These are phyloP conservation scores for Pythium plurisporium DNA, from an alignment of 352 stramenopile species.

Conservation along the genomic window DNA sequence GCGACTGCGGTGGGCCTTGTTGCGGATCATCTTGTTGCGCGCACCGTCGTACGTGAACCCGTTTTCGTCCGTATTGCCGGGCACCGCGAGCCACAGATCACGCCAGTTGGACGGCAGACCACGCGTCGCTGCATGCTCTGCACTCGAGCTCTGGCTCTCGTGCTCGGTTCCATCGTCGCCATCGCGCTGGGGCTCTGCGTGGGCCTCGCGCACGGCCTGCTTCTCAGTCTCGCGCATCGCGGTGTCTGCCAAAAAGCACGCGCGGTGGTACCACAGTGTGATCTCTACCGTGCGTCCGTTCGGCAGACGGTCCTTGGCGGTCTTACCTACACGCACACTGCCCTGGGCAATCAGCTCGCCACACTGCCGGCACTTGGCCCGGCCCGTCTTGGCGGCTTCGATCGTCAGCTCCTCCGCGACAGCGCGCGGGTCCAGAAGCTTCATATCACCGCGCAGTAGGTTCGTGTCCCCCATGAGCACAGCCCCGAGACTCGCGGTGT, in stretches of 20 bases:
- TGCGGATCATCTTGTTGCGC: constrained; percentile 53
- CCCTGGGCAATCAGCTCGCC: constrained; percentile 39
- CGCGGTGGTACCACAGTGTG: constrained; percentile 51
- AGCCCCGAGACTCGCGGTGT: constrained; percentile 40
- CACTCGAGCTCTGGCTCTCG: too few relatives aligned
- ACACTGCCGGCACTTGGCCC: constrained; percentile 58
- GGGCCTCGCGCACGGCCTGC: constrained; percentile 19
- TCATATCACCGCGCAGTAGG: constrained; percentile 54
- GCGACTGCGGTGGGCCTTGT: constrained; percentile 57
- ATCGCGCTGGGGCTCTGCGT: constrained; percentile 2
- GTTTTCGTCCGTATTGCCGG: constrained; percentile 69
- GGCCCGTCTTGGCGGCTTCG: constrained; percentile 42
- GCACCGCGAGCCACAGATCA: constrained; percentile 63
- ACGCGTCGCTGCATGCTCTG: constrained; percentile 30
- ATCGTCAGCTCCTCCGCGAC: constrained; percentile 41
- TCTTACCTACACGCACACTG: constrained; percentile 47
- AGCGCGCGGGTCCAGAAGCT: constrained; percentile 40
- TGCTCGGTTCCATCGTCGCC: not conserved
- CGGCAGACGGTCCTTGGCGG: constrained; percentile 37
- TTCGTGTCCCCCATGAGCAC: constrained; percentile 81
- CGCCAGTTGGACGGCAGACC: constrained; percentile 56
- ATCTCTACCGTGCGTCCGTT: constrained; percentile 45
- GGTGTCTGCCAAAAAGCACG: constrained; percentile 35
- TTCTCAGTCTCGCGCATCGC: constrained; percentile 39
- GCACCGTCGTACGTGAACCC: constrained; percentile 71